Conservation (phyloP, 192 early-diverging fungal species). For the Dimargaris xerosporica region DNA sequence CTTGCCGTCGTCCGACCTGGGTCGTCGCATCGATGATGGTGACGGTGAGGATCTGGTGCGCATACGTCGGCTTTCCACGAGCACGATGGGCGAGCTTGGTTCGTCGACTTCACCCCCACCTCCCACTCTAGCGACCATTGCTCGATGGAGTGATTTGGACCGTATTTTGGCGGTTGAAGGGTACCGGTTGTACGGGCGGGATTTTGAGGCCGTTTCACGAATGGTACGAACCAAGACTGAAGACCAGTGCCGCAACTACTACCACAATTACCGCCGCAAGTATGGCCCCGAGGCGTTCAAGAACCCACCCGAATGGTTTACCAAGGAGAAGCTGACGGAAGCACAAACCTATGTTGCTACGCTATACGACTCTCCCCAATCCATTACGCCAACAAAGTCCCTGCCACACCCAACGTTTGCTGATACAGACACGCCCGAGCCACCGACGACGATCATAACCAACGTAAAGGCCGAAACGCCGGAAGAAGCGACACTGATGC, state of each 20-base stretch:
- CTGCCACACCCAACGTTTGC: neutral
- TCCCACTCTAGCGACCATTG: slow-evolving; percentile 14
- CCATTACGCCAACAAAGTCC: neutral
- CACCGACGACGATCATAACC: neutral
- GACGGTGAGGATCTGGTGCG: slow-evolving; percentile 14
- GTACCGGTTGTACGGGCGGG: slow-evolving; percentile 45
- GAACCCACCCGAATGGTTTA: slow-evolving; percentile 11
- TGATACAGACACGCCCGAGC: neutral
- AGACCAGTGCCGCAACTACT: slow-evolving; percentile 65
- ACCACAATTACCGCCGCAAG: slow-evolving; percentile 57
- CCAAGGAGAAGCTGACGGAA: neutral
- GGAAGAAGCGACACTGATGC: neutral
- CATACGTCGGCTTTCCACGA: no score
- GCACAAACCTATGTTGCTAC: neutral
- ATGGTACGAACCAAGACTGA: slow-evolving; percentile 62
- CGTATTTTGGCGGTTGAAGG: slow-evolving; percentile 41
- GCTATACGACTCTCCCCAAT: neutral
- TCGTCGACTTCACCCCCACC: slow-evolving; percentile 12
- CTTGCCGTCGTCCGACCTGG: neutral
- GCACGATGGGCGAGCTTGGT: neutral
- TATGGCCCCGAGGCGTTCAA: slow-evolving; percentile 35
- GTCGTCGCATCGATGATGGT: slow-evolving; percentile 11
- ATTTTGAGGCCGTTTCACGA: slow-evolving; percentile 54
- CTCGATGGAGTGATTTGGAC: slow-evolving; percentile 42
- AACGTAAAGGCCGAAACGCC: neutral